Conservation (phyloP, 192 early-diverging fungal genomes). For the Kappamyces sp. region DNA sequence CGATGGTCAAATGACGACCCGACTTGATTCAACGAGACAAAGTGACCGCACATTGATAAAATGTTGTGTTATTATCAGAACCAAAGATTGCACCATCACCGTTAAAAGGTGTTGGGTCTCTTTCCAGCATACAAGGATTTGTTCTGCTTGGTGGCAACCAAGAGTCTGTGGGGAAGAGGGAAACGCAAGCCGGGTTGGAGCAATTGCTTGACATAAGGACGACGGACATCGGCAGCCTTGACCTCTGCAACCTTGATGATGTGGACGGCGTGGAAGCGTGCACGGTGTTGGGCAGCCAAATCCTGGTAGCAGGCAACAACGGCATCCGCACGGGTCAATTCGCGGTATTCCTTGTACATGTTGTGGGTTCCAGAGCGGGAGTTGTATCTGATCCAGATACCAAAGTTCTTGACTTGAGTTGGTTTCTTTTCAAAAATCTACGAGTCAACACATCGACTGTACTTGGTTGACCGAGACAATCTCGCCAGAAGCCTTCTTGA, state of each 20-base stretch:
- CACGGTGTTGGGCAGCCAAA: conserved; percentile 98
- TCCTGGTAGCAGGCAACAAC: conserved; percentile 75
- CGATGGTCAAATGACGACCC: too few relatives aligned
- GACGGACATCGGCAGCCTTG: conserved; percentile 81
- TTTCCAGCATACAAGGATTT: conserved; percentile 79
- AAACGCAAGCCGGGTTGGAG: conserved; percentile 85
- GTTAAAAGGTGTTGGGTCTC: conserved; percentile 93
- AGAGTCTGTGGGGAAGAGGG: conserved; percentile 96
- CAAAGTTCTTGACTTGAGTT: conserved; percentile 91
- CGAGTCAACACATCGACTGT: conserved; percentile 16
- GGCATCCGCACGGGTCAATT: conserved; percentile 70
- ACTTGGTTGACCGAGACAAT: conserved; percentile 97
- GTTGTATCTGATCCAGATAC: conserved; percentile 99
- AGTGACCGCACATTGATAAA: too few relatives aligned
- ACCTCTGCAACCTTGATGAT: conserved; percentile 97
- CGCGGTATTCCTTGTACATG: conserved; percentile 99
- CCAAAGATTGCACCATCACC: too few relatives aligned
- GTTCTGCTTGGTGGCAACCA: conserved; percentile 73
- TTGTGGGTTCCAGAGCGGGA: conserved; percentile 99
- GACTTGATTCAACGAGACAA: too few relatives aligned
- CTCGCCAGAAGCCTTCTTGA: conserved; percentile 98
- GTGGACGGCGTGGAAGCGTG: conserved; percentile 95
- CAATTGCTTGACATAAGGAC: conserved; percentile 97
- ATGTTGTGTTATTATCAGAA: too few relatives aligned
- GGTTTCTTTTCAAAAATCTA: conserved; percentile 94